Conservation (phyloP, 306 rosid species). For the Cucumis hystrix region DNA sequence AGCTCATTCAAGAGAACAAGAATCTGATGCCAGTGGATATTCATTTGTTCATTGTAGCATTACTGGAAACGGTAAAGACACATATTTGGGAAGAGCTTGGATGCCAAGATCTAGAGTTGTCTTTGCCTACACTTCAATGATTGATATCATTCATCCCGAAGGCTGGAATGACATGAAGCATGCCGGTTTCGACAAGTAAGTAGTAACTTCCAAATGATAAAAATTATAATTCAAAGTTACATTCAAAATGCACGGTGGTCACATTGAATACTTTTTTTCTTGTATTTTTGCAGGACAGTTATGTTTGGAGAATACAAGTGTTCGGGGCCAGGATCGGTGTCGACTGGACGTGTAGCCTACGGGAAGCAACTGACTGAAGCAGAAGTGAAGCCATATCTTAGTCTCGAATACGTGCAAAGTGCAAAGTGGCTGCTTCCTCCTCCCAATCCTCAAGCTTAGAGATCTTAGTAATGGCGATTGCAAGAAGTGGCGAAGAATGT, state of each 20-base stretch:
- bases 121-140: conserved; percentile 28
- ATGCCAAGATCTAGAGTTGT: conserved; percentile 21
- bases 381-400: neutral
- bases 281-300: neutral
- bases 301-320: neutral
- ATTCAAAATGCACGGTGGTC: no score
- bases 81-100: conserved; percentile 54
- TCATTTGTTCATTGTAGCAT: conserved; percentile 43
- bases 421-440: neutral
- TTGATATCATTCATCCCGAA: neutral
- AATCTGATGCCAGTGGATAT: conserved; percentile 9
- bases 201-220: no score
- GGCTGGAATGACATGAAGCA: conserved; percentile 30
- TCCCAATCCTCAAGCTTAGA: neutral
- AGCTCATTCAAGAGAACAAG: conserved; percentile 34
- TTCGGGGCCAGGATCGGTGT: neutral
- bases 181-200: no score
- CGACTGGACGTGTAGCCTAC: neutral
- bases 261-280: no score
- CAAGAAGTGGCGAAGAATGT: no score
- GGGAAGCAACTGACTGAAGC: neutral
- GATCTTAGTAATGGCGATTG: no score
- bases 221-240: no score
- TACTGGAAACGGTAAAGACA: conserved; percentile 13
- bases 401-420: neutral